Evolutionary conservation across 257 asterid genomes (phyloP), one percentile per base, ranked within the genome.

Genomic region (Capsicum baccatum): DNA sequence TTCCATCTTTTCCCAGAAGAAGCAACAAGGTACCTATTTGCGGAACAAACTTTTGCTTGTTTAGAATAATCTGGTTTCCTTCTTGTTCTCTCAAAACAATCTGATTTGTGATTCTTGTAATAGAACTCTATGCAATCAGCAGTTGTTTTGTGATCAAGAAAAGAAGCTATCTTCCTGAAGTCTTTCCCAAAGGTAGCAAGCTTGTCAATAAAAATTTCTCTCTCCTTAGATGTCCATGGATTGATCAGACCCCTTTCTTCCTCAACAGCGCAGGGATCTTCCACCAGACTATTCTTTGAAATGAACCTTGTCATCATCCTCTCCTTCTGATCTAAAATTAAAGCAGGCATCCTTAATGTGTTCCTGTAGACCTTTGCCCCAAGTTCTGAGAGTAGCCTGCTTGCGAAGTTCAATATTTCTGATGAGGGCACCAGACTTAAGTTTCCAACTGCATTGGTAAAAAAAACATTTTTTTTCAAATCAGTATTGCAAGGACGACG

Each of bases 71-170:
- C 93, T 47, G 93, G 89, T 88, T 92, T 91, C 86, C 87, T 92
- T 86, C 89, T 94, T 16, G 96, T 94, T 87, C 91, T 93, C 87
- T 80, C 88, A 84, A 97, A 97, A 88, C 88, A 80, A 83, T 93
- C 95, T 2, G 97, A 90, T 86, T 95, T 97, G 92, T 94, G 99
- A 86, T 94, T 97, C 92, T 97, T 97, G 89, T 95, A 97, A 86
- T 97, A 97, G 84, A 97, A 97, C 92, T 97, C 97, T 39, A 97
- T 57, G 86, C 99, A 97, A 88, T 97, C 99, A 7, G 99, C 99
- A 57, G 92, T 85, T 54, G 97, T 93, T 83, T 92, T 97, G 82
- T 91, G 93, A 33, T 90, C 91, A 42, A 97, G 88, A 88, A 91
- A 95, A 81, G 99, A 95, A 78, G 99, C 92, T 60, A 97, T 97